These are phyloP conservation scores for Melocanna baccifera DNA, from an alignment of 176 grass and related monocot species.

Conservation along the genomic window DNA sequence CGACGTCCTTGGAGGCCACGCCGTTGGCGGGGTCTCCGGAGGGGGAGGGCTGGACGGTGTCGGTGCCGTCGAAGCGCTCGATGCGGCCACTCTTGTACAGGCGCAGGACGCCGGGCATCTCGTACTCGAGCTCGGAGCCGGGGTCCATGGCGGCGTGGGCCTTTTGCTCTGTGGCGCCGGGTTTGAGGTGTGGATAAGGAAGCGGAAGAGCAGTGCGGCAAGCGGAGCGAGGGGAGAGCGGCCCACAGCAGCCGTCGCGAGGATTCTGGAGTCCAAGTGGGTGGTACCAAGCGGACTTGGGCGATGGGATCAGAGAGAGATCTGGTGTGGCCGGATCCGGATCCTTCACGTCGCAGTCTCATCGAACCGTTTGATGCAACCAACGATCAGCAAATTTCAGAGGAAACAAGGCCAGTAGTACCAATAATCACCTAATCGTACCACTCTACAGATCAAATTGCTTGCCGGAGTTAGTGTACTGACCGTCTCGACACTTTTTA, in stretches of 20 bases:
- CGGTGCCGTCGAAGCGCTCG: slow-evolving; percentile 62
- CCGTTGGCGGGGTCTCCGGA: slow-evolving; percentile 44
- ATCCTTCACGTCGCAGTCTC: background rate
- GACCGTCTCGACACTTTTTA: too few relatives aligned
- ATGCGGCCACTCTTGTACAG: slow-evolving; percentile 64
- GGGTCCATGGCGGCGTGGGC: slow-evolving; percentile 39
- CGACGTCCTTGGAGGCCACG: slow-evolving; percentile 64
- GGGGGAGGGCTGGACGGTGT: slow-evolving; percentile 48
- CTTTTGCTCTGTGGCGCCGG: background rate
- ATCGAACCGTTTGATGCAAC: too few relatives aligned
- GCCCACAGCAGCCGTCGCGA: slow-evolving; percentile 6
- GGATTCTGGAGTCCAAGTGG: background rate
- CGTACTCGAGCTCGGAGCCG: slow-evolving; percentile 48
- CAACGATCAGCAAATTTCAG: too few relatives aligned
- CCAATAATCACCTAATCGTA: background rate
- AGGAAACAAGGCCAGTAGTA: too few relatives aligned
- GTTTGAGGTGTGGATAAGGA: slow-evolving; percentile 5
- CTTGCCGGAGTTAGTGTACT: background rate
- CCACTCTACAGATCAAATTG: background rate
- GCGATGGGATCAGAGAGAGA: background rate
- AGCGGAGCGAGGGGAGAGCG: slow-evolving; percentile 33
- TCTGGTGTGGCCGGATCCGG: background rate
- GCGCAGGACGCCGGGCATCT: slow-evolving; percentile 40
- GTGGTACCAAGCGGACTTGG: background rate
- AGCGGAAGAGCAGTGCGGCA: slow-evolving; percentile 11